phyloP scores from a whole-genome alignment of 352 stramenopile genomes.

The Blastocystis sp. region DNA sequence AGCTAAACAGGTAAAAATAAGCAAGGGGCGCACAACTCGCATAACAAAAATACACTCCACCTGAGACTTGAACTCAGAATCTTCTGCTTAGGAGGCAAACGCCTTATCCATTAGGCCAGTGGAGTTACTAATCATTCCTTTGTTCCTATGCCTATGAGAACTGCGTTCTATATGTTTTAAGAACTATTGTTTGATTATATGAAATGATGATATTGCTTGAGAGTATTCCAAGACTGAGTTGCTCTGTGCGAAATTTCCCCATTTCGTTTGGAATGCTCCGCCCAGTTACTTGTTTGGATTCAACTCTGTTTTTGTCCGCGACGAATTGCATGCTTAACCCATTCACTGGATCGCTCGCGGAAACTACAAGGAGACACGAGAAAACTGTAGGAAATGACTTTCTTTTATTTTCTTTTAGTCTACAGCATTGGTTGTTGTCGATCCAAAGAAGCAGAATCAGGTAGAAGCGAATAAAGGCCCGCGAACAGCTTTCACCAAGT shows the following conservation, averaged over 20 bases:
- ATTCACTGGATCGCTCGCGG: background rate
- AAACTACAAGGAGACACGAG: background rate
- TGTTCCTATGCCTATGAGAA: no score
- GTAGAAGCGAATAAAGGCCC: background rate
- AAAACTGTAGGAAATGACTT: background rate
- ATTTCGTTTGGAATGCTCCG: no score
- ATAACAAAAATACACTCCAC: slow-evolving; percentile 58
- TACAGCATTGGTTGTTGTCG: background rate
- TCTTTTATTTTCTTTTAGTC: background rate
- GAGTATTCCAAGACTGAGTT: no score
- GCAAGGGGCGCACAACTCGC: background rate
- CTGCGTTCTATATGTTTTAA: no score
- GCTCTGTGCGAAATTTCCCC: no score
- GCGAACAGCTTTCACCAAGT: background rate
- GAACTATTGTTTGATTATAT: no score
- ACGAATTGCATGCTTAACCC: background rate
- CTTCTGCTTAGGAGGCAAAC: slow-evolving; percentile 66
- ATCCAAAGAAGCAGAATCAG: background rate
- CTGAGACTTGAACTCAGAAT: slow-evolving; percentile 66
- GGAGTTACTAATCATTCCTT: background rate
- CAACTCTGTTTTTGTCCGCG: no score
- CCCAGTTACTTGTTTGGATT: no score
- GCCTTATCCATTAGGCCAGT: slow-evolving; percentile 67
- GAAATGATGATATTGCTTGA: no score
- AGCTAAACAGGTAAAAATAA: background rate